These are phyloP conservation scores for Phialophora expanda DNA, from an alignment of 2,329 filamentous ascomycete genomes.

Conservation along the genomic window DNA sequence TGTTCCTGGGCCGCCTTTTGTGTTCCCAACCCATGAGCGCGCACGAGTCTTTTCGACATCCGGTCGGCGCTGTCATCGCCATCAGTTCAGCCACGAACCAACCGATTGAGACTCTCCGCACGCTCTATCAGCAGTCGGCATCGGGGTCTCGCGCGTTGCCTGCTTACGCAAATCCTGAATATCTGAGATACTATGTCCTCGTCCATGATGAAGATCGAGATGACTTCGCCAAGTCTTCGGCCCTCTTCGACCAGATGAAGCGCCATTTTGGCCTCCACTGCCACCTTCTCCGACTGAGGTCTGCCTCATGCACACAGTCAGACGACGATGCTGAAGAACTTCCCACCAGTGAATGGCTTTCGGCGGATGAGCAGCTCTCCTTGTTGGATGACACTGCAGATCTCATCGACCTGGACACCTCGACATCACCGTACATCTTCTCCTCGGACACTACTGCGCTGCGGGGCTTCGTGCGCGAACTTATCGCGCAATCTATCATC, in stretches of 20 bases:
- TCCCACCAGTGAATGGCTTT: conserved; percentile 85
- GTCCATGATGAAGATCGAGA: conserved; percentile 96
- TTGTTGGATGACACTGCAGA: conserved; percentile 68
- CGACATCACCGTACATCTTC: conserved; percentile 79
- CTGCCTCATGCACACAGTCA: conserved; percentile 80
- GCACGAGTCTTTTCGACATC: conserved; percentile 93
- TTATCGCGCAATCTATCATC: conserved; percentile 92
- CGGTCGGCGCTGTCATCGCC: conserved; percentile 90
- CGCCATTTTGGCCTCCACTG: conserved; percentile 96
- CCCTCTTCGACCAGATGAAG: conserved; percentile 98
- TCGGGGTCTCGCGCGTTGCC: conserved; percentile 75
- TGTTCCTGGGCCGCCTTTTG: conserved; percentile 82
- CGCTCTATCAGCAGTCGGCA: conserved; percentile 83
- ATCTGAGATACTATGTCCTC: conserved; percentile 92
- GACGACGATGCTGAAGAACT: conserved; percentile 87
- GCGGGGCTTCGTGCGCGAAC: conserved; percentile 86
- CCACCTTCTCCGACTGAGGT: conserved; percentile 84
- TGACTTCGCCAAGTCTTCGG: conserved; percentile 87
- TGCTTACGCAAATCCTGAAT: conserved; percentile 87
- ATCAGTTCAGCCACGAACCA: conserved; percentile 85
- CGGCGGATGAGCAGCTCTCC: conserved; percentile 80
- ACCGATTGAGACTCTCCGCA: conserved; percentile 85
- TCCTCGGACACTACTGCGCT: conserved; percentile 91
- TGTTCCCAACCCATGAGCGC: conserved; percentile 78
- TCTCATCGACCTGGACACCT: conserved; percentile 64